Conservation (phyloP, 371 early-diverging fungal species). For the Dinochytrium kinnereticum region DNA sequence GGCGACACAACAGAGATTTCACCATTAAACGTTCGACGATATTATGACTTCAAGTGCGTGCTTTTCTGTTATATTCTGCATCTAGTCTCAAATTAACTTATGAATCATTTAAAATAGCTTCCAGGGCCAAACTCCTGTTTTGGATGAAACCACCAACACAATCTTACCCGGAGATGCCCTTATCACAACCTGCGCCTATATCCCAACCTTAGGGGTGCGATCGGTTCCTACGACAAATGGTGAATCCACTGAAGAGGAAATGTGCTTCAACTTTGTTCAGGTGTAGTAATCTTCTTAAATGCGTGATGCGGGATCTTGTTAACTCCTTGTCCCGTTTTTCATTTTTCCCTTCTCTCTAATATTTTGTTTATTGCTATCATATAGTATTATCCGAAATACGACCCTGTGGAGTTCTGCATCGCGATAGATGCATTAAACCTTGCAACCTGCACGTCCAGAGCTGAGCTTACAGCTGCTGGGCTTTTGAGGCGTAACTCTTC, state of each 20-base stretch:
- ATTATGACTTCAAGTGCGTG: conserved; percentile 5
- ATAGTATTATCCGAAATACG: not conserved
- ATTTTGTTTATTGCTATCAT: too few species aligned
- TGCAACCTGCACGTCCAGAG: not conserved
- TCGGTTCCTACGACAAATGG: not conserved
- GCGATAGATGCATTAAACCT: not conserved
- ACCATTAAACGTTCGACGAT: not conserved
- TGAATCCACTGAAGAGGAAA: conserved; percentile 7
- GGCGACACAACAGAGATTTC: not conserved
- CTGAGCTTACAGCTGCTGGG: not conserved
- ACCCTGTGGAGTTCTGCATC: not conserved
- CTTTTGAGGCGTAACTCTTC: not conserved
- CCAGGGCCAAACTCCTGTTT: not conserved
- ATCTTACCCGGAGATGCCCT: conserved; percentile 8
- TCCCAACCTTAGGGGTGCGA: not conserved
- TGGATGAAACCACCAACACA: not conserved
- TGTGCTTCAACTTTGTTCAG: conserved; percentile 21
- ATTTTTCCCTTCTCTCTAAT: too few species aligned
- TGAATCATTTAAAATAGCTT: not conserved
- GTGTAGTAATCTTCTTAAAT: not conserved
- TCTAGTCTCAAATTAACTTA: not conserved
- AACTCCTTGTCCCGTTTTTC: too few species aligned
- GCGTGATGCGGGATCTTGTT: not conserved
- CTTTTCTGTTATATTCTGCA: not conserved
- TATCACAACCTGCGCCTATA: conserved; percentile 11